These are phyloP conservation scores for Microdochium trichocladiopsis DNA, from an alignment of 2,329 filamentous ascomycete species.

Conservation along the genomic window DNA sequence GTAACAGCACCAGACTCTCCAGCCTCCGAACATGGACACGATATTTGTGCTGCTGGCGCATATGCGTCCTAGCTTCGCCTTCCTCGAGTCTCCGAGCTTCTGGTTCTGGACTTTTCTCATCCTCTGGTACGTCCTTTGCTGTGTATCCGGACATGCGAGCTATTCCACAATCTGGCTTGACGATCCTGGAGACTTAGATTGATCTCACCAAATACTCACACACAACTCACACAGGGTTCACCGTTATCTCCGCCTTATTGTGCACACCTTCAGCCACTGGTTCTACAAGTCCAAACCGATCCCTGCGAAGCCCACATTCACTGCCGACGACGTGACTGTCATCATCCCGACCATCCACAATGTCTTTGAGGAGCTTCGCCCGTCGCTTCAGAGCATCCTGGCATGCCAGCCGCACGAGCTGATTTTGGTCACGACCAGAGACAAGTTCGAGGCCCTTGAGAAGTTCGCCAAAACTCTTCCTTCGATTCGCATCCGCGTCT, in stretches of 20 bases:
- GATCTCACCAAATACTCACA: background rate
- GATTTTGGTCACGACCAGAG: constrained; percentile 80
- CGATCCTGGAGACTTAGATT: no score
- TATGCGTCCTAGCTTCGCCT: background rate
- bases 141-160: background rate
- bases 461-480: constrained; percentile 56
- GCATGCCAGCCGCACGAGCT: constrained; percentile 64
- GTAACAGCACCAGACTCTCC: no score
- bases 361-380: constrained; percentile 72
- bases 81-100: background rate
- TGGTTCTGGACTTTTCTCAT: constrained; percentile 16
- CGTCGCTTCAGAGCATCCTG: constrained; percentile 73
- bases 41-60: background rate
- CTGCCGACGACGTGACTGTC: constrained; percentile 80
- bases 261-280: constrained; percentile 84
- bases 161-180: no score
- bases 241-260: constrained; percentile 77
- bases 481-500: constrained; percentile 55
- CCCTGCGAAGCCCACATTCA: constrained; percentile 72
- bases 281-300: constrained; percentile 78
- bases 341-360: constrained; percentile 91
- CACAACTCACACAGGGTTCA: constrained; percentile 55
- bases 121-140: constrained; percentile 35
- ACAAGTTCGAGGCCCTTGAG: constrained; percentile 64
- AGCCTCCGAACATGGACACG: background rate